phyloP scores from a whole-genome alignment of 768 basidiomycete genomes.

The Termitomyces sp. region DNA sequence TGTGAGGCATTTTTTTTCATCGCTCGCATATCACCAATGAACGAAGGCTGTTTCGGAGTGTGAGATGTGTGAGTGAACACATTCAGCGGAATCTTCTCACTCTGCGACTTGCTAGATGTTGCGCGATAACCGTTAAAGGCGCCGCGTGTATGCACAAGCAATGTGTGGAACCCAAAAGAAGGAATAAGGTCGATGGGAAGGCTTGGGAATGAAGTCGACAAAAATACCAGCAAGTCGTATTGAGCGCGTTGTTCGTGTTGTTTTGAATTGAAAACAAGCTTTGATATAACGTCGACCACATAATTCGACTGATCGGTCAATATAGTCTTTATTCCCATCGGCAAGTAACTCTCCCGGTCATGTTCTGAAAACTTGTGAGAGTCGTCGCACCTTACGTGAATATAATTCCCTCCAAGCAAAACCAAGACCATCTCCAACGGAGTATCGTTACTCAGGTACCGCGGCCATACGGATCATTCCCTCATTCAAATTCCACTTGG shows the following conservation, averaged over 20 bases:
- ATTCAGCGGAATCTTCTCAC: constrained; percentile 7
- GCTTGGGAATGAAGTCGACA: not conserved
- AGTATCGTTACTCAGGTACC: not conserved
- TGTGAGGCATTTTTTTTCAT: constrained; percentile 12
- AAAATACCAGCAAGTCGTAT: constrained; percentile 16
- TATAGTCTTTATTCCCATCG: constrained; percentile 1
- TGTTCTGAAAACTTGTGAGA: not conserved
- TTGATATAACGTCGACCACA: not conserved
- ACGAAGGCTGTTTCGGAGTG: constrained; percentile 9
- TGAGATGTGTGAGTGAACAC: constrained; percentile 6
- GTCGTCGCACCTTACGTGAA: not conserved
- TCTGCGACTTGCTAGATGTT: not conserved
- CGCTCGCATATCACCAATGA: constrained; percentile 9
- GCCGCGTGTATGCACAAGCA: not conserved
- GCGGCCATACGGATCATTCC: not conserved
- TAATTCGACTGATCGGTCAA: not conserved
- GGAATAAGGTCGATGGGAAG: constrained; percentile 1
- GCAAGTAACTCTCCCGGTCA: not conserved
- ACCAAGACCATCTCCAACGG: not conserved
- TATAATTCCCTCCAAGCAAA: not conserved
- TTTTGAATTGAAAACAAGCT: not conserved
- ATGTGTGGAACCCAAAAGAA: not conserved
- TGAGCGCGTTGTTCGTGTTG: constrained; percentile 8
- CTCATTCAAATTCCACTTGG: not conserved
- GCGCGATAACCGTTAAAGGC: not conserved